Base-by-base conservation (phyloP, 352 stramenopile genomes). In the Pythium chondricola region DNA sequence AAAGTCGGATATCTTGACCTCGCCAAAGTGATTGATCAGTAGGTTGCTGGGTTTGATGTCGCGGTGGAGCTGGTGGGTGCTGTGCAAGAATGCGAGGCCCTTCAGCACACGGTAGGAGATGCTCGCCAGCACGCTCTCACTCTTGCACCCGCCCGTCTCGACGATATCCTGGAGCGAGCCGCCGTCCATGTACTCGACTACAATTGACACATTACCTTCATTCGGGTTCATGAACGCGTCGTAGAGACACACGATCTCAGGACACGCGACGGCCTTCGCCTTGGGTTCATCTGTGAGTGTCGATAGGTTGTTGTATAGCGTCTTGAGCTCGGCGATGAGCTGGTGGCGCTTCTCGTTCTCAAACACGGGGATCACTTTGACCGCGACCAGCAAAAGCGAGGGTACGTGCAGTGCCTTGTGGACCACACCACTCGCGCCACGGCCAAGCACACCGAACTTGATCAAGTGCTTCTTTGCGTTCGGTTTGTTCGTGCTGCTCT, bases 141-240 rank as follows among this genome's bases (percentile, higher is more conserved):
- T 85, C 24, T 76, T 87, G 56, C 80, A 95, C 18, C 85, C 88
- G 18, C 87, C 88, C 6, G 69, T 86, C 39, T 96, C 78, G 16
- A 97, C 86, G 25, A 97, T 91, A 40, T 97, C 90, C 56, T 98
- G 85, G 2, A 97, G 71, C 26, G 85, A 96, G 13, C 93, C 93
- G n/a, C 84, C 91, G 43, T 97, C 83, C 91, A 98, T 98, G 61
- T 97, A 97, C 63, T 98, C 93, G 35, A 98, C 78, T n/a, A 98
- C 85, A 36, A 98, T 96, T 0, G 79, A 95, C 20, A 97, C 88
- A 31, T 88, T 93, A 9, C 86, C 83, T 41, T 94, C 81, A 38
- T 92, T 88, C 4, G 83, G 82, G 60, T 95, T 95, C 75, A 93
- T 95, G 67, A 95, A 98, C 11, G 91, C 92, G 57, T 97, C 93